Conservation (phyloP, 768 basidiomycete genomes). For the Strobilomyces dryophilus region DNA sequence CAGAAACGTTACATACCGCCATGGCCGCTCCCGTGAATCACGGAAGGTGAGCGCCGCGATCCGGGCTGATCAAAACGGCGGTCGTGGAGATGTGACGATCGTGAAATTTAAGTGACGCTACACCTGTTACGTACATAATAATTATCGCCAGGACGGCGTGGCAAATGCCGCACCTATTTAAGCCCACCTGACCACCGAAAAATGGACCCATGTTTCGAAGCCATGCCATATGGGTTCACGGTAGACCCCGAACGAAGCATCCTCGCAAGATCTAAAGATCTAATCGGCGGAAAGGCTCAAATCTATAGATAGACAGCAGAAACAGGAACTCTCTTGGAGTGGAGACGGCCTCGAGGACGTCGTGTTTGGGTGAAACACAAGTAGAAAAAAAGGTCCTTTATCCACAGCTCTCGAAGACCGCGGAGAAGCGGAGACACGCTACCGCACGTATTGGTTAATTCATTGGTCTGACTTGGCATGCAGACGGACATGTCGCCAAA, state of each 20-base stretch:
- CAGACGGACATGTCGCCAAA: constrained; percentile 31
- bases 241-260: constrained; percentile 15
- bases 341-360: constrained; percentile 19
- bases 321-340: constrained; percentile 24
- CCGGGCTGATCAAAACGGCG: constrained; percentile 24
- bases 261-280: constrained; percentile 20
- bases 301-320: constrained; percentile 29
- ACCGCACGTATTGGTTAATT: constrained; percentile 7
- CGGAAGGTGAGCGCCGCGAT: constrained; percentile 23
- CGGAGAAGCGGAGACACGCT: constrained; percentile 19
- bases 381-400: constrained; percentile 6
- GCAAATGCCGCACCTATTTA: constrained; percentile 7
- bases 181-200: constrained; percentile 14
- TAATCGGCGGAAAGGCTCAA: constrained; percentile 9
- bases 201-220: constrained; percentile 5
- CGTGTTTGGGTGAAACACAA: constrained; percentile 21
- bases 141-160: constrained; percentile 13
- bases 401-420: constrained; percentile 13
- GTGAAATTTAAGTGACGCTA: constrained; percentile 7
- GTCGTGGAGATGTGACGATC: constrained; percentile 20
- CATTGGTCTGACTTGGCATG: constrained; percentile 12
- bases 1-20: constrained; percentile 25
- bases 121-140: constrained; percentile 21
- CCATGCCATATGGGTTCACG: constrained; percentile 8
- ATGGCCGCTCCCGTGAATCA: constrained; percentile 20